These are phyloP conservation scores for Ophiocordyceps unilateralis DNA, from an alignment of 2,329 filamentous ascomycete species.

Conservation along the genomic window DNA sequence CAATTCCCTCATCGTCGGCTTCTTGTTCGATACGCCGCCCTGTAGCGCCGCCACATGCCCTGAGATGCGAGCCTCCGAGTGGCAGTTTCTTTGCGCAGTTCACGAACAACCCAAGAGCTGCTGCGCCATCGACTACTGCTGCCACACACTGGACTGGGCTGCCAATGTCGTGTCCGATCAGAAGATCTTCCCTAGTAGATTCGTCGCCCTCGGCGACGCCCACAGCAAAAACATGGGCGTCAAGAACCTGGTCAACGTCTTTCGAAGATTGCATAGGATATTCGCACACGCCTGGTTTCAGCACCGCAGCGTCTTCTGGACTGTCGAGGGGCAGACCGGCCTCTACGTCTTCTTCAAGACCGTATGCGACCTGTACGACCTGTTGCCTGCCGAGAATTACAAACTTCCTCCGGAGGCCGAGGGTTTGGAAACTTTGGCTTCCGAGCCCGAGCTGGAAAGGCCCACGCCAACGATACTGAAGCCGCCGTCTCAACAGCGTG, in stretches of 20 bases:
- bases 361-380: slow-evolving; percentile 78
- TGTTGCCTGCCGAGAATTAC: slow-evolving; percentile 88
- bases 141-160: slow-evolving; percentile 95
- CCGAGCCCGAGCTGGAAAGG: slow-evolving; percentile 24
- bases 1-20: slow-evolving; percentile 80
- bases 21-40: slow-evolving; percentile 78
- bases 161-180: slow-evolving; percentile 86
- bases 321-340: slow-evolving; percentile 76
- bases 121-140: slow-evolving; percentile 98
- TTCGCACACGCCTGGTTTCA: slow-evolving; percentile 99
- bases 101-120: slow-evolving; percentile 94
- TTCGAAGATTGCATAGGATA: slow-evolving; percentile 83
- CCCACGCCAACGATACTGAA: slow-evolving; percentile 19
- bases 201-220: slow-evolving; percentile 38
- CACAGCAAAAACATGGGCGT: slow-evolving; percentile 47
- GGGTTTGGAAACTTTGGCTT: slow-evolving; percentile 43
- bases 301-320: slow-evolving; percentile 89
- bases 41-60: slow-evolving; percentile 83
- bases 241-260: slow-evolving; percentile 86
- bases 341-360: slow-evolving; percentile 95
- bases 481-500: slow-evolving; percentile 13
- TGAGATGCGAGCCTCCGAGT: slow-evolving; percentile 97
- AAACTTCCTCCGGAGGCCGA: slow-evolving; percentile 89
- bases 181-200: slow-evolving; percentile 84
- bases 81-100: slow-evolving; percentile 97